Percentiles rank a stretch among this genome's conserved stretches.
Conservation (phyloP, 2,329 filamentous ascomycete species). For the Trichoderma afroharzianum region DNA sequence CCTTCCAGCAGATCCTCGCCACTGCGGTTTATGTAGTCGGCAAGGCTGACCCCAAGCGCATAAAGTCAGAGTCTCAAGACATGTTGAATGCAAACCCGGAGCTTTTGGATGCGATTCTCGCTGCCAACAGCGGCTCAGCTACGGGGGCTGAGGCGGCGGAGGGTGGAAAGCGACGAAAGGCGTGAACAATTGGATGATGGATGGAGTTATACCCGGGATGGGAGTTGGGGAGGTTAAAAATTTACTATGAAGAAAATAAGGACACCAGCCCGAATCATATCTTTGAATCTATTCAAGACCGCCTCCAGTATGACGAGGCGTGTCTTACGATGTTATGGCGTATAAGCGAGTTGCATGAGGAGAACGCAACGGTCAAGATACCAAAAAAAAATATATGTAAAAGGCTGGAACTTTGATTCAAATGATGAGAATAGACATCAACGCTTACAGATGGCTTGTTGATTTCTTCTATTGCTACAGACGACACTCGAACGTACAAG, state of each 20-base stretch:
- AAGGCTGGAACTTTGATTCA: neutral
- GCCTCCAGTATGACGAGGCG: neutral
- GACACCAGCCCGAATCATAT: neutral
- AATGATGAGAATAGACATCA: neutral
- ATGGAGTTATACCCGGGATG: neutral
- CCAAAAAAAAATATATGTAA: neutral
- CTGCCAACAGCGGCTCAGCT: constrained; percentile 29
- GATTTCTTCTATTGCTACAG: neutral
- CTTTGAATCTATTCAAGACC: neutral
- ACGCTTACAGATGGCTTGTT: neutral
- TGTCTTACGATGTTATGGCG: neutral
- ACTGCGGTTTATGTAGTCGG: constrained; percentile 64
- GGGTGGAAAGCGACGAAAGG: constrained; percentile 47
- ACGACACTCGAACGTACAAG: neutral
- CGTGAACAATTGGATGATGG: constrained; percentile 22
- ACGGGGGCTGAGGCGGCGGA: constrained; percentile 34
- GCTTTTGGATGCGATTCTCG: constrained; percentile 47
- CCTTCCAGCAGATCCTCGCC: constrained; percentile 76
- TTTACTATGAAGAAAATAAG: neutral
- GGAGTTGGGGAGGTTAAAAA: neutral
- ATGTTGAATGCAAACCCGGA: constrained; percentile 41
- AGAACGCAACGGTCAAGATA: neutral
- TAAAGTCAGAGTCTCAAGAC: constrained; percentile 36
- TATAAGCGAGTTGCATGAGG: neutral
- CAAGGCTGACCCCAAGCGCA: constrained; percentile 59